Evolutionary conservation across 1,139 yeast species (phyloP), one percentile per base, ranked within the genome.

Genomic region (Blastobotrys aristatus): DNA sequence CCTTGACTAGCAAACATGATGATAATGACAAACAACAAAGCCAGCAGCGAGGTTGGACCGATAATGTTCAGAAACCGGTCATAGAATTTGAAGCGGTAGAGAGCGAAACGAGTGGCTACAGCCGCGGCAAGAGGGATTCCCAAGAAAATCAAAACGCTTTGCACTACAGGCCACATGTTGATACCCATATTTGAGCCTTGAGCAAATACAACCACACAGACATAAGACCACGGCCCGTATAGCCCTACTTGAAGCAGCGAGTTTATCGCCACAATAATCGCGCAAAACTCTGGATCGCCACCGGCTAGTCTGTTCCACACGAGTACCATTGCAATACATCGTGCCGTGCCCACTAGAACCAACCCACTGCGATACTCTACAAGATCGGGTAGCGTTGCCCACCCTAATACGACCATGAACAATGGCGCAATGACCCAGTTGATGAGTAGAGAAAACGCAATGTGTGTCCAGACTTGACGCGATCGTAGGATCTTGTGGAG

Each of bases 311-410:
- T 73, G 57, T 76, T 79, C 84, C 84, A 79, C n/a, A 79, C 61
- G 42, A 79, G 62, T 20, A 79, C 82, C 84, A 79, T 79, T 26
- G 84, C 84, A 54, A 79, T 77, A 59, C 84, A 79, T 50, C 84
- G 61, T 2, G 82, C 84, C 38, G 76, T 55, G 1, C 84, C 84
- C 42, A 79, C 77, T 74, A 79, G 71, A 36, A 79, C 76, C 5
- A 79, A 67, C 0, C 84, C 84, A 31, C 65, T 66, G 45, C 84
- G 65, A 47, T 74, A 74, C 49, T 76, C 83, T 4, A 64, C 65
- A 47, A 70, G 58, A 50, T 77, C 76, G 46, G 76, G 76, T 45
- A 79, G 57, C 0, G 72, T 69, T 33, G 75, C 62, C 84, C 84
- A 79, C 0, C 80, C 75, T 17, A 79, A 65, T 0, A 74, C 82